These are phyloP conservation scores for Cryptosporidium viatorum DNA, from an alignment of 169 alveolate species.

Conservation along the genomic window DNA sequence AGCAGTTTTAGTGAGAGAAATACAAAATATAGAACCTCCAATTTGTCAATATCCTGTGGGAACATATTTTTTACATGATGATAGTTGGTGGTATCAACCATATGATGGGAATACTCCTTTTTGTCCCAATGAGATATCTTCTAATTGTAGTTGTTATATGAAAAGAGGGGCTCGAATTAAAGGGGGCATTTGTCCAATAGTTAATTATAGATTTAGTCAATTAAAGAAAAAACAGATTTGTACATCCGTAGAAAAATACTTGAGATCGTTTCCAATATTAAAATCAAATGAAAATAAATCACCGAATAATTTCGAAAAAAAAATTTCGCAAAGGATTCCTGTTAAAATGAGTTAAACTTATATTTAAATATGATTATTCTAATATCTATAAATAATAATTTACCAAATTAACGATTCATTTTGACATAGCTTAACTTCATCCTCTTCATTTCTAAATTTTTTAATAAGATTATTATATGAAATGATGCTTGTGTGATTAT, in stretches of 20 bases:
- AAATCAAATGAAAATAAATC: constrained; percentile 14
- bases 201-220: constrained; percentile 1
- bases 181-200: constrained; percentile 49
- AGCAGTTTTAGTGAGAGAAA: constrained; percentile 68
- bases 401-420: constrained; percentile 46
- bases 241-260: constrained; percentile 1
- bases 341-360: not conserved
- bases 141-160: constrained; percentile 31
- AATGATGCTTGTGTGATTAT: constrained; percentile 84
- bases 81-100: constrained; percentile 75
- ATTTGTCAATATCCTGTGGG: constrained; percentile 68
- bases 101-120: constrained; percentile 76
- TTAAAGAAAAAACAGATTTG: not conserved
- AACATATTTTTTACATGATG: constrained; percentile 57
- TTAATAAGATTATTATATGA: constrained; percentile 71
- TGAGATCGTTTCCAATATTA: not conserved
- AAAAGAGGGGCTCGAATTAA: constrained; percentile 47
- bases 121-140: constrained; percentile 59
- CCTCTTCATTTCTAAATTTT: not conserved
- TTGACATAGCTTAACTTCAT: constrained; percentile 20
- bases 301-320: not conserved
- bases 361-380: not conserved
- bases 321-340: not conserved
- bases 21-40: constrained; percentile 64
- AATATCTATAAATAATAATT: not conserved